phyloP scores from a whole-genome alignment of 306 rosid species.

The Casuarina glauca region DNA sequence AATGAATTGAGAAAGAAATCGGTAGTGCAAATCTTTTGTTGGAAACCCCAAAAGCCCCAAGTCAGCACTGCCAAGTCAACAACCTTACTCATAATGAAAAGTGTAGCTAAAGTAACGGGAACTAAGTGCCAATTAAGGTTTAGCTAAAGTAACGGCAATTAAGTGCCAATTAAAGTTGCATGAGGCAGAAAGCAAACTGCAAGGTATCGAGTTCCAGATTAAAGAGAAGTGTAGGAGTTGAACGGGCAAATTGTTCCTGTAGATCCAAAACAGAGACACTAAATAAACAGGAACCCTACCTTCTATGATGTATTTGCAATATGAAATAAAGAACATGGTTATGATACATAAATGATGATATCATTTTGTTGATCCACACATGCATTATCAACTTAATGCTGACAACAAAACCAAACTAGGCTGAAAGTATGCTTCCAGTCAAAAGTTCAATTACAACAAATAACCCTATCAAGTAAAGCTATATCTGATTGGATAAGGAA shows the following conservation, averaged over 20 bases:
- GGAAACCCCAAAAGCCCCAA: constrained; percentile 95
- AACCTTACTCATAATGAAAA: constrained; percentile 32
- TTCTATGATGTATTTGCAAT: background rate
- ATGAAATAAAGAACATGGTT: background rate
- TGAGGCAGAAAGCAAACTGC: constrained; percentile 49
- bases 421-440: background rate
- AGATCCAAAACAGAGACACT: constrained; percentile 35
- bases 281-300: constrained; percentile 14
- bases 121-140: constrained; percentile 7
- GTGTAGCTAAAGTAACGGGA: constrained; percentile 19
- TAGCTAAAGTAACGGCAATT: no score
- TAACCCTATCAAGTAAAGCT: background rate
- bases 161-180: background rate
- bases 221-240: constrained; percentile 80
- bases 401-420: background rate
- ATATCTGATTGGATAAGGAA: background rate
- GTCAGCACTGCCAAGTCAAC: constrained; percentile 84
- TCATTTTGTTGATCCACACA: background rate
- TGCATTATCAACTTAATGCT: background rate
- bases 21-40: constrained; percentile 83
- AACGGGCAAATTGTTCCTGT: constrained; percentile 82
- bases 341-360: background rate
- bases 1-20: constrained; percentile 91
- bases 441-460: background rate
- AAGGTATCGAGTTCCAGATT: constrained; percentile 94